Conservation (phyloP, 1,284 basidiomycete species). For the Tremellales sp. region DNA sequence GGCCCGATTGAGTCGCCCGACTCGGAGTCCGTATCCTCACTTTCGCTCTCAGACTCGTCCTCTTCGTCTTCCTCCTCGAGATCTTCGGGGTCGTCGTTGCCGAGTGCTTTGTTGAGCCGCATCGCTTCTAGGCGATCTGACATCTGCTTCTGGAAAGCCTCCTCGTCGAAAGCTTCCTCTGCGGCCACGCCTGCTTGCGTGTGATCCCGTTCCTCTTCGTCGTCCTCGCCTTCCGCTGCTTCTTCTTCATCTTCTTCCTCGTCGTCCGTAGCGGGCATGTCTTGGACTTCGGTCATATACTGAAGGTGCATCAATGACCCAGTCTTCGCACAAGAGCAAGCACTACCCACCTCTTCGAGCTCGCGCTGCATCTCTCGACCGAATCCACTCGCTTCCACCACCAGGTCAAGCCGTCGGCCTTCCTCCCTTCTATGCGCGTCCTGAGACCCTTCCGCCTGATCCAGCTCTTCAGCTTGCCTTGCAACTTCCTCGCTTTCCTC, state of each 20-base stretch:
- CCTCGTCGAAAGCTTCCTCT: constrained; percentile 24
- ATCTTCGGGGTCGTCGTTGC: constrained; percentile 33
- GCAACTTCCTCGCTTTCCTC: constrained; percentile 20
- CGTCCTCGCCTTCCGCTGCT: constrained; percentile 36
- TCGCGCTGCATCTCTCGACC: constrained; percentile 72
- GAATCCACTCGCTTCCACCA: constrained; percentile 89
- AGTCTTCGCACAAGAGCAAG: constrained; percentile 53
- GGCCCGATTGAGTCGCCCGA: constrained; percentile 25
- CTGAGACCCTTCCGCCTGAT: constrained; percentile 24
- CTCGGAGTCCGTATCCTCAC: constrained; percentile 21
- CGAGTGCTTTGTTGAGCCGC: constrained; percentile 35
- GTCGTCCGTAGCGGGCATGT: constrained; percentile 36
- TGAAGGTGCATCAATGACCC: constrained; percentile 49
- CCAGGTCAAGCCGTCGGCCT: constrained; percentile 64
- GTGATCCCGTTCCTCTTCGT: constrained; percentile 42
- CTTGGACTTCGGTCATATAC: constrained; percentile 52
- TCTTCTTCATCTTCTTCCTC: constrained; percentile 32
- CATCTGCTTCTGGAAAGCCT: constrained; percentile 23
- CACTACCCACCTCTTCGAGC: constrained; percentile 68
- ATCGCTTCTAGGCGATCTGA: constrained; percentile 33
- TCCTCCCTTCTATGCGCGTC: constrained; percentile 2
- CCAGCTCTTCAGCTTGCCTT: constrained; percentile 13
- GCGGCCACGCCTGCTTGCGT: constrained; percentile 42
- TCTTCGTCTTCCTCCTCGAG: constrained; percentile 5
- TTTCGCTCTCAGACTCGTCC: constrained; percentile 7